These are phyloP conservation scores for Harringtonia lauricola DNA, from an alignment of 2,329 filamentous ascomycete genomes.

Conservation along the genomic window DNA sequence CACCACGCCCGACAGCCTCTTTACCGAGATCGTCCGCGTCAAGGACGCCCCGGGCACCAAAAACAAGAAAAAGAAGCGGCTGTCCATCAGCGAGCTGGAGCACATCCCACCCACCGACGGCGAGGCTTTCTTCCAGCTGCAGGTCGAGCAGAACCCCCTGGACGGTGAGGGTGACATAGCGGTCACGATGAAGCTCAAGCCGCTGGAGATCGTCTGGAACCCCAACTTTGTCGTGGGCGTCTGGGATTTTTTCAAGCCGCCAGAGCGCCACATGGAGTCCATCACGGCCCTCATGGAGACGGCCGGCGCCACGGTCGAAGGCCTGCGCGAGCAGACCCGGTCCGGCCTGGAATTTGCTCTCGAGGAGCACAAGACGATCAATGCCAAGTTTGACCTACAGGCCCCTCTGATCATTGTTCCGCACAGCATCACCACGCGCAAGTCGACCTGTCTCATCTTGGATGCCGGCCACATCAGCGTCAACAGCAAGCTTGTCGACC, in stretches of 20 bases:
- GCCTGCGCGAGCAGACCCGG: constrained; percentile 86
- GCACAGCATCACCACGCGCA: constrained; percentile 74
- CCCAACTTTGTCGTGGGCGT: constrained; percentile 85
- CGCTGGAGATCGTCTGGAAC: constrained; percentile 96
- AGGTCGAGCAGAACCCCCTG: constrained; percentile 90
- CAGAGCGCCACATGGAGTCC: constrained; percentile 96
- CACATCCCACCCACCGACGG: constrained; percentile 37
- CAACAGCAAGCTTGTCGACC: constrained; percentile 86
- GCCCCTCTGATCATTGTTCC: constrained; percentile 94
- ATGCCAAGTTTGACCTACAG: constrained; percentile 89
- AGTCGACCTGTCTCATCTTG: constrained; percentile 80
- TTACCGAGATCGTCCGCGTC: constrained; percentile 89
- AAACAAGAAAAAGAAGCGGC: constrained; percentile 27
- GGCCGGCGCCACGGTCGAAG: constrained; percentile 90
- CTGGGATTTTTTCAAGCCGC: constrained; percentile 90
- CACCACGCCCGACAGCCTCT: constrained; percentile 82
- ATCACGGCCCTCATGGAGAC: constrained; percentile 93
- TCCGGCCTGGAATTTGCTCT: constrained; percentile 93
- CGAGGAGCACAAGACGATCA: constrained; percentile 96
- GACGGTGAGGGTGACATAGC: constrained; percentile 87
- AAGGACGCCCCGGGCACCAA: constrained; percentile 61
- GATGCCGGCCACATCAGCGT: constrained; percentile 95
- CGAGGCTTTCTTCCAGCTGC: constrained; percentile 83
- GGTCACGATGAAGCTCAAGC: constrained; percentile 82
- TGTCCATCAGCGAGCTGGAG: constrained; percentile 45